Evolutionary conservation across 2,329 filamentous ascomycete species (phyloP), one percentile per base, ranked within the genome.

Genomic region (Xylaria hypoxylon): DNA sequence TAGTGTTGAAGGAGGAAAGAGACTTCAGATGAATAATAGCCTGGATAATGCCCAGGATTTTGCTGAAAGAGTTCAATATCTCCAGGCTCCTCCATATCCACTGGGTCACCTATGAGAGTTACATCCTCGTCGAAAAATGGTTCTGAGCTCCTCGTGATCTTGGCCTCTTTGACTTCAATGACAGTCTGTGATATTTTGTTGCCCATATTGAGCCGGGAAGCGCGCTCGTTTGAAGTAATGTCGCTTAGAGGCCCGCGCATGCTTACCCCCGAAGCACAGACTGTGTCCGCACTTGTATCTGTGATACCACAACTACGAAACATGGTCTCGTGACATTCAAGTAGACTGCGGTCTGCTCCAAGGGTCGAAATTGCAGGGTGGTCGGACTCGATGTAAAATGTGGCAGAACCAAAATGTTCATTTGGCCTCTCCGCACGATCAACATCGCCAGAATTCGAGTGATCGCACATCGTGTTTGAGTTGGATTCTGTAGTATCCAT

Each of bases 91-190:
- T 71, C 68, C 28, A 65, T 42, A 56, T 73, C 66, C 63, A 72
- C 70, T 59, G 45, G 26, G 56, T 74, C 69, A 42, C 56, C 69
- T 51, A 76, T 56, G 22, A 75, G 65, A 19, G 73, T 74, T 45
- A 71, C 66, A 2, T 51, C 70, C 15, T 73, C 72, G 45, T 74
- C 70, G 33, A 70, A 31, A n/a, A 61, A 48, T 45, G 53, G 8
- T 33, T 61, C 59, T 22, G 40, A 15, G 44, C 42, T 61, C 13
- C 42, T 61, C 13, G n/a, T 35, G 13, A 6, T 2, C 26, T 48
- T 53, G 15, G 33, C 26, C 15, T 24, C 35, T 4, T 69, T 65
- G 8, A 50, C 48, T 59, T 71, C 56, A n/a, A 44, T 33, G 26
- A 70, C 6, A 15, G 61, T 59, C 13, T 67, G 50, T 13, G 59